phyloP scores from a whole-genome alignment of 2,329 filamentous ascomycete species.

The Alternaria sp. region DNA sequence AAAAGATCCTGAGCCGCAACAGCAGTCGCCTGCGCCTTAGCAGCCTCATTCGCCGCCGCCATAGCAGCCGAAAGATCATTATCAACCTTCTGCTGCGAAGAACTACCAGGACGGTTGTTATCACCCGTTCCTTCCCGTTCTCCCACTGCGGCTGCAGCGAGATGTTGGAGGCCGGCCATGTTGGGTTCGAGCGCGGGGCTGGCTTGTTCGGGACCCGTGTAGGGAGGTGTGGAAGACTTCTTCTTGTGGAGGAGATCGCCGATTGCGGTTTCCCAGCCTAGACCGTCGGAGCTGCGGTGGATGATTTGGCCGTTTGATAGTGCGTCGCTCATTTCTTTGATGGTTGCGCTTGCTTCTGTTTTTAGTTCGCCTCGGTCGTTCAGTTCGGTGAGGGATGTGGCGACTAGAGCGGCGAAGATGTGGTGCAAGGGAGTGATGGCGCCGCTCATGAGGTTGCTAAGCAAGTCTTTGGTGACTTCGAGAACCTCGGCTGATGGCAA shows the following conservation, averaged over 20 bases:
- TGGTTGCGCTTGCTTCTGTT: constrained; percentile 42
- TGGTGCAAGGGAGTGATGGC: constrained; percentile 45
- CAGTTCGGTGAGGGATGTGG: constrained; percentile 43
- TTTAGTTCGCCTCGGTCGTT: constrained; percentile 45
- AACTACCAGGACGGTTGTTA: constrained; percentile 12
- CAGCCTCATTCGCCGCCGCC: constrained; percentile 40
- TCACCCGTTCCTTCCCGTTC: constrained; percentile 38
- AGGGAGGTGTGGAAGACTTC: constrained; percentile 28
- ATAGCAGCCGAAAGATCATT: constrained; percentile 47
- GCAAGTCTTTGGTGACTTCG: constrained; percentile 36
- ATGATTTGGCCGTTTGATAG: constrained; percentile 42
- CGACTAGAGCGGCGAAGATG: constrained; percentile 45
- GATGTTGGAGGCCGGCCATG: constrained; percentile 48
- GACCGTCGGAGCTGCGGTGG: constrained; percentile 35
- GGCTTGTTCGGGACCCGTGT: constrained; percentile 31
- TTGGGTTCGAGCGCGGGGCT: constrained; percentile 40
- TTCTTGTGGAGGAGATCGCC: constrained; percentile 42
- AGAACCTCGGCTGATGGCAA: constrained; percentile 34
- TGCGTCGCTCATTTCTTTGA: constrained; percentile 47
- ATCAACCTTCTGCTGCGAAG: constrained; percentile 31
- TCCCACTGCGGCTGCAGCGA: constrained; percentile 48
- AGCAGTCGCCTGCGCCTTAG: constrained; percentile 37
- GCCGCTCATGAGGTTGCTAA: constrained; percentile 33
- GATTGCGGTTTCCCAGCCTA: constrained; percentile 47
- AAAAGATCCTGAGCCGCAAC: constrained; percentile 36